These are phyloP conservation scores for Cydonia oblonga DNA, from an alignment of 331 rosid species.

Conservation along the genomic window DNA sequence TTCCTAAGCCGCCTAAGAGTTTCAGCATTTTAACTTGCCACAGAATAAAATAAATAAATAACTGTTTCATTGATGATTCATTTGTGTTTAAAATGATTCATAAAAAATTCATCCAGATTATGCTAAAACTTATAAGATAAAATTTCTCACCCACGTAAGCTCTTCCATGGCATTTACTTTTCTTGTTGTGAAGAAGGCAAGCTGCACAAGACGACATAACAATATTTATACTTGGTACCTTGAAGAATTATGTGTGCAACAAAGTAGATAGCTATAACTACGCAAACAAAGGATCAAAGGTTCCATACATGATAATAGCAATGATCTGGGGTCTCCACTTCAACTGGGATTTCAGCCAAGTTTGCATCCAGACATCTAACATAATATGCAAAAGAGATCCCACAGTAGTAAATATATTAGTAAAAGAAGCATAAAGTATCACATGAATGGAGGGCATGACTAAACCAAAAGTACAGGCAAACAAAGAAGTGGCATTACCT, in stretches of 20 bases:
- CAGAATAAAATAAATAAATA: not conserved
- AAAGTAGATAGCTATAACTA: not conserved
- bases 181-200: slow-evolving; percentile 85
- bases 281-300: not conserved
- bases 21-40: not conserved
- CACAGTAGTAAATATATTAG: not conserved
- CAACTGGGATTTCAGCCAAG: slow-evolving; percentile 75
- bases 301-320: slow-evolving; percentile 69
- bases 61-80: not conserved
- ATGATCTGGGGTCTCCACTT: slow-evolving; percentile 66
- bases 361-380: slow-evolving; percentile 87
- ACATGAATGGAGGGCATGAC: not conserved
- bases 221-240: slow-evolving; percentile 1
- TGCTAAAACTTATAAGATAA: not conserved
- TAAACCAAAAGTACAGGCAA: not conserved
- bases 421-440: not conserved
- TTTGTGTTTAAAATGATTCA: not conserved
- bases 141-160: slow-evolving; percentile 77
- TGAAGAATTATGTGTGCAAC: not conserved
- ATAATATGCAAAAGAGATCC: slow-evolving; percentile 2
- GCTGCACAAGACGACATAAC: slow-evolving; percentile 36
- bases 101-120: too few relatives aligned
- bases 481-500: slow-evolving; percentile 28
- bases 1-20: not conserved
- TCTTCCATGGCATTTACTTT: slow-evolving; percentile 71